Conservation (phyloP, 2,329 filamentous ascomycete genomes). For the Thermoascus crustaceus region DNA sequence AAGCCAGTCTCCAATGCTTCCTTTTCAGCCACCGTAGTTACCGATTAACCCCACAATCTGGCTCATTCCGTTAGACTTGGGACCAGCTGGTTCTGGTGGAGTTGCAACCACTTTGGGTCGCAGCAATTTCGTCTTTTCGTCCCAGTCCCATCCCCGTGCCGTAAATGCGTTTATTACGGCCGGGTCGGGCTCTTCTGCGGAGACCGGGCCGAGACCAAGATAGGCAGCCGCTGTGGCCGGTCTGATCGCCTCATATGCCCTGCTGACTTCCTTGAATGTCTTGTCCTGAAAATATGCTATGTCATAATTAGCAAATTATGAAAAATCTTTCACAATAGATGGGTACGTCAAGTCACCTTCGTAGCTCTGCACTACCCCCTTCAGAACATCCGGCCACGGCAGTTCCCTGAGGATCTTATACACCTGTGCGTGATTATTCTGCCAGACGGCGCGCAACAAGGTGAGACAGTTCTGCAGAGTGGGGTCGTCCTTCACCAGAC, state of each 20-base stretch:
- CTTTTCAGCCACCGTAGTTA: constrained; percentile 17
- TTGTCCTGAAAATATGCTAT: constrained; percentile 31
- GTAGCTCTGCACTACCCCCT: constrained; percentile 26
- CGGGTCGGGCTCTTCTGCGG: constrained; percentile 19
- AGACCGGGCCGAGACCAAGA: constrained; percentile 25
- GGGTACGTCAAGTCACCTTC: constrained; percentile 21
- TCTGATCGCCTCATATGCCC: constrained; percentile 33
- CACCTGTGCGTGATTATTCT: constrained; percentile 27
- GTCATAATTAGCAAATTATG: no score
- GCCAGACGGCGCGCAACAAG: constrained; percentile 32
- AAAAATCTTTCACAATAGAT: background rate
- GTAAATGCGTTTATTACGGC: constrained; percentile 25
- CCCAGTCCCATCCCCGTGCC: constrained; percentile 32
- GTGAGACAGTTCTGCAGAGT: constrained; percentile 28
- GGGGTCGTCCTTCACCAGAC: constrained; percentile 20
- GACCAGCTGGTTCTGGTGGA: constrained; percentile 8
- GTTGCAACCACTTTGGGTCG: constrained; percentile 23
- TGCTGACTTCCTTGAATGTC: constrained; percentile 30
- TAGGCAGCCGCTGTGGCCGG: constrained; percentile 27
- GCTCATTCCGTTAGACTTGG: constrained; percentile 20
- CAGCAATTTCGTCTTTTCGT: constrained; percentile 25
- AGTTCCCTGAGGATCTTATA: constrained; percentile 26
- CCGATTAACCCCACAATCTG: constrained; percentile 27
- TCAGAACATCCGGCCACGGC: constrained; percentile 26
- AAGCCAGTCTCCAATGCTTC: background rate